Conservation (phyloP, 2,329 filamentous ascomycete genomes). For the Colletotrichum sp. region DNA sequence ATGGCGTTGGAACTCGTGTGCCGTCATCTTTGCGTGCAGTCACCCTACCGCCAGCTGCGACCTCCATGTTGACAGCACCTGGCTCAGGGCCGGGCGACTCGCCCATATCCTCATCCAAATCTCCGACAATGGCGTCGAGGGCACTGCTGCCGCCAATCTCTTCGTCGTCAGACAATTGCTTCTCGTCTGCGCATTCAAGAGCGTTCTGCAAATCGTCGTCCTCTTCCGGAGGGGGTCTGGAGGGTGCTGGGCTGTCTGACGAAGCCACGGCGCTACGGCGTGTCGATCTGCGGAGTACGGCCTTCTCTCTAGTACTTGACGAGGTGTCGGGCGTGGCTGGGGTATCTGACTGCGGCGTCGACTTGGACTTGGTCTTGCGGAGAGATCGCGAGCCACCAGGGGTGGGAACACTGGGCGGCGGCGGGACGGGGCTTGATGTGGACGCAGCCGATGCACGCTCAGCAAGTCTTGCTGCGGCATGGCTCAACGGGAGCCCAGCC, state of each 20-base stretch:
- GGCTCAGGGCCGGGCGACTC: conserved; percentile 76
- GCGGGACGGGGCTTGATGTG: conserved; percentile 38
- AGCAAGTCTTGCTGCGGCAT: conserved; percentile 50
- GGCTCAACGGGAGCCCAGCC: conserved; percentile 61
- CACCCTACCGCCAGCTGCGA: conserved; percentile 84
- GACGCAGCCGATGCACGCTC: conserved; percentile 48
- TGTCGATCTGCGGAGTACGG: conserved; percentile 64
- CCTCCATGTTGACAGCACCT: conserved; percentile 88
- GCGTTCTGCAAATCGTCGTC: conserved; percentile 70
- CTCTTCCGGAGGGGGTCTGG: conserved; percentile 59
- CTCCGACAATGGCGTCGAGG: conserved; percentile 87
- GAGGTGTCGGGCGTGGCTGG: conserved; percentile 49
- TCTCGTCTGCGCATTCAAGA: conserved; percentile 92
- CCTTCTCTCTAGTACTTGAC: conserved; percentile 62
- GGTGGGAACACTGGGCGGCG: conserved; percentile 38
- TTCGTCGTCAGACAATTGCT: conserved; percentile 76
- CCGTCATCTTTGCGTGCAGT: conserved; percentile 93
- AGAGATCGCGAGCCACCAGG: conserved; percentile 49
- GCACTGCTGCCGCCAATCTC: conserved; percentile 69
- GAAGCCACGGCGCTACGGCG: conserved; percentile 59
- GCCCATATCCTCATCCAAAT: conserved; percentile 84
- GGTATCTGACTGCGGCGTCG: conserved; percentile 42
- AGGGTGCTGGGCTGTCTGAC: conserved; percentile 55
- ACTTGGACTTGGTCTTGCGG: conserved; percentile 53
- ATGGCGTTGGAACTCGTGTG: conserved; percentile 82